Conservation (phyloP, 2,329 filamentous ascomycete species). For the Cladosporium oxysporum region DNA sequence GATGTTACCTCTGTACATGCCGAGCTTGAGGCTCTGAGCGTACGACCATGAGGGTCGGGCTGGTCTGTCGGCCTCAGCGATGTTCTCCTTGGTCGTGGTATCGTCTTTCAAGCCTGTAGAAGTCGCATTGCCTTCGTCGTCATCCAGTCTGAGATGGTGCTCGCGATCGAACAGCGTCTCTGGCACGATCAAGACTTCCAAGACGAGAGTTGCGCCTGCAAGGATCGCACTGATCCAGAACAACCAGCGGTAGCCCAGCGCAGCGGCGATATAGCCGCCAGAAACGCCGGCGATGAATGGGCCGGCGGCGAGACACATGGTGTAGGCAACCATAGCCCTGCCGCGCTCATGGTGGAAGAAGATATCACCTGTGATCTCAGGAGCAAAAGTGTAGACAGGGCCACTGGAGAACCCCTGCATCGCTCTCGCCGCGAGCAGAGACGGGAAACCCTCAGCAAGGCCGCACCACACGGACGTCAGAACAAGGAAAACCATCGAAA, state of each 20-base stretch:
- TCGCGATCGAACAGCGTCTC: slow-evolving; percentile 45
- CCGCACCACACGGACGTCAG: slow-evolving; percentile 45
- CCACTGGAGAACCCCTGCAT: slow-evolving; percentile 42
- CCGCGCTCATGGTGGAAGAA: slow-evolving; percentile 47
- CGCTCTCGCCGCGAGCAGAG: slow-evolving; percentile 41
- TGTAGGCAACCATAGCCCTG: slow-evolving; percentile 39
- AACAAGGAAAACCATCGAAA: slow-evolving; percentile 38
- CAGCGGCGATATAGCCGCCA: slow-evolving; percentile 45
- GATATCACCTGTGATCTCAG: slow-evolving; percentile 44
- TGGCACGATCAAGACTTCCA: slow-evolving; percentile 42
- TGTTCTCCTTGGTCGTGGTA: slow-evolving; percentile 27
- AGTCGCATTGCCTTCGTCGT: slow-evolving; percentile 21
- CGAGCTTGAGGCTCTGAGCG: slow-evolving; percentile 39
- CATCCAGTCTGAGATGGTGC: slow-evolving; percentile 28
- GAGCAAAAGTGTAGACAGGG: slow-evolving; percentile 43
- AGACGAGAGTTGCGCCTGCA: slow-evolving; percentile 35
- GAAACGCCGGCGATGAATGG: slow-evolving; percentile 37
- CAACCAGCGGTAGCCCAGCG: slow-evolving; percentile 40
- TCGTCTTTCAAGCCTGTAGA: slow-evolving; percentile 28
- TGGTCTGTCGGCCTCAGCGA: slow-evolving; percentile 8
- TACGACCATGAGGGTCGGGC: slow-evolving; percentile 22
- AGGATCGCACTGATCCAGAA: slow-evolving; percentile 46
- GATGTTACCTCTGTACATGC: slow-evolving; percentile 40
- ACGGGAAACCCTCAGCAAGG: slow-evolving; percentile 39
- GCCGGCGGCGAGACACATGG: slow-evolving; percentile 15